A percentile compares a stretch with the other conserved stretches of the same genome.
Evolutionary conservation across 108 stramenopile genomes (phyloP).

Genomic region (Schizochytrium sp.): DNA sequence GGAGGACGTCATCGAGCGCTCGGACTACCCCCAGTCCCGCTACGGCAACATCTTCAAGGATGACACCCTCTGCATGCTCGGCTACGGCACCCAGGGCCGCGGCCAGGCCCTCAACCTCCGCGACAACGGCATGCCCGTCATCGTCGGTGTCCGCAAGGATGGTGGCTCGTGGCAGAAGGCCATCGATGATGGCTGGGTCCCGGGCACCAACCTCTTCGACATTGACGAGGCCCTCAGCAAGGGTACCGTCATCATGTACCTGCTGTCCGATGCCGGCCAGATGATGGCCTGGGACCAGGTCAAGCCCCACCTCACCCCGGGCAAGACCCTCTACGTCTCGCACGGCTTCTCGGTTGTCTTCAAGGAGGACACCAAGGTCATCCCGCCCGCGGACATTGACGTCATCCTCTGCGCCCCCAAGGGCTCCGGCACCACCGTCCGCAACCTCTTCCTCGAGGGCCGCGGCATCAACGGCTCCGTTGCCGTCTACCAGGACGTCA

Average conservation of each 20-base stretch:
- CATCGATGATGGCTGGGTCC: conserved; percentile 1
- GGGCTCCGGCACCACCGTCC: conserved; percentile 13
- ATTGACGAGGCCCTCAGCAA: conserved; percentile 16
- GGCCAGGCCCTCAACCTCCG: conserved; percentile 5
- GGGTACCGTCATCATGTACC: conserved; percentile 20
- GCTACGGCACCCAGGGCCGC: neutral
- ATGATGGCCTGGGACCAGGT: conserved; percentile 17
- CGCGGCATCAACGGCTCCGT: conserved; percentile 20
- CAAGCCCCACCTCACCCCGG: conserved; percentile 19
- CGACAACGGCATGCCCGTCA: neutral
- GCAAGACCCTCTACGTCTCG: conserved; percentile 8
- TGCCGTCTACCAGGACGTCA: neutral
- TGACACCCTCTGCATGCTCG: conserved; percentile 1
- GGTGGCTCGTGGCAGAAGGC: conserved; percentile 18
- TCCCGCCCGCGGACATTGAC: conserved; percentile 1
- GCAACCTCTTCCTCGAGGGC: conserved; percentile 20
- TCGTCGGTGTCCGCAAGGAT: conserved; percentile 13
- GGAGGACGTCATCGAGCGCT: conserved; percentile 14
- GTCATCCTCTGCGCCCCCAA: conserved; percentile 14
- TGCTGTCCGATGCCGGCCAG: conserved; percentile 11
- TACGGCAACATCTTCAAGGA: neutral
- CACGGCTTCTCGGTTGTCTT: conserved; percentile 15
- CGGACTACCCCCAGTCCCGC: neutral
- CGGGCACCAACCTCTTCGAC: conserved; percentile 9
- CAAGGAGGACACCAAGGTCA: conserved; percentile 7